Evolutionary conservation across 106 monocot genomes (phyloP), one percentile per base, ranked within the genome.

Genomic region (Dendrobium huoshanense): DNA sequence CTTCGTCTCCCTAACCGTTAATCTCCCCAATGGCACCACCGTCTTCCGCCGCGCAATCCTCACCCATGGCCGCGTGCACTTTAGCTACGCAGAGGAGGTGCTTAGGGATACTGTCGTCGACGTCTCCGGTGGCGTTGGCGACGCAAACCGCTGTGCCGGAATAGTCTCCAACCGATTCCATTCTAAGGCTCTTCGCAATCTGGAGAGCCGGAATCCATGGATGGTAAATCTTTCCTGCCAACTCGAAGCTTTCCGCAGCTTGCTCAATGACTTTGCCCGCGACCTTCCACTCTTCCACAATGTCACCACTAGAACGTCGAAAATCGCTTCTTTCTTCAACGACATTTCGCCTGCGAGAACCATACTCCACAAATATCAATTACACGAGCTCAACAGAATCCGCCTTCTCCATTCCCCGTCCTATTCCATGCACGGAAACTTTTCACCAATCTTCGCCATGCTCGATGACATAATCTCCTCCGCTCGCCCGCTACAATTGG

Each of bases 1-100:
- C 29, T 33, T 98, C 41, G 86, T 98, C 41, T 80, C 77, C 24
- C 67, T 98, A 24, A 25, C 91, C 13, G 83, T 90, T 27, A 98
- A 98, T 81, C 92, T 98, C 55, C 97, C 97, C 80, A 94, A 94
- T 72, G 97, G 94, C 47, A 87, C 90, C 27, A 87, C 89, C 47
- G 88, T 98, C 20, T 98, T 98, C 88, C 81, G 89, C 55, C 83
- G 85, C 22, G 84, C 90, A 5, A 77, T 89, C 75, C 85, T 90
- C 72, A 37, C 81, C 9, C 67, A 75, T 33, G 80, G 72, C 33
- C 82, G 73, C 27, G 75, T 82, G 16, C 87, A 90, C 61, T 82
- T 89, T 42, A 81, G 88, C 43, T 92, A 92, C 68, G 92, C 85
- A 4, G 85, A 90, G 80, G 90, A 86, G 31, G 41, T 93, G 2